A percentile compares a stretch with the other conserved stretches of the same genome.
phyloP scores from a whole-genome alignment of 345 rosid species.

The Streptanthus diversifolius region DNA sequence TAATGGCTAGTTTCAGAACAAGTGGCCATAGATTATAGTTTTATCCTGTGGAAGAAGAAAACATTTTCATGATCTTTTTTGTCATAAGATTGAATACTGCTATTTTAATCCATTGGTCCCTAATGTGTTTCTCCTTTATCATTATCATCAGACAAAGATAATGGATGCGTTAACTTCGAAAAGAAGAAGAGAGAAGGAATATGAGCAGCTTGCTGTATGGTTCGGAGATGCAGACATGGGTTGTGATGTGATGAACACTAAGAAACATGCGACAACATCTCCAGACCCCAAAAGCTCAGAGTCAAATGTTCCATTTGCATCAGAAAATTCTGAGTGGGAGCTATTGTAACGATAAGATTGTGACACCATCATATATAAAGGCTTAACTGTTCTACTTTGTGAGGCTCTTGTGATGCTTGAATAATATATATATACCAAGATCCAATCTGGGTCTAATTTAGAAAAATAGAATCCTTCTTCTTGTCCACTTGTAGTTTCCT shows the following conservation, averaged over 20 bases:
- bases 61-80: background rate
- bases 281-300: constrained; percentile 17
- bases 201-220: constrained; percentile 73
- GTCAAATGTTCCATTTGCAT: constrained; percentile 24
- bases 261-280: constrained; percentile 12
- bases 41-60: background rate
- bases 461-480: background rate
- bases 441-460: background rate
- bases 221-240: constrained; percentile 58
- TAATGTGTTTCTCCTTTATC: constrained; percentile 6
- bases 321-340: constrained; percentile 68
- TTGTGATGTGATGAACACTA: constrained; percentile 22
- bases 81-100: background rate
- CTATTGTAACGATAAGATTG: constrained; percentile 39
- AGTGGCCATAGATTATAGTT: background rate
- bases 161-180: constrained; percentile 59
- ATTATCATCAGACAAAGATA: constrained; percentile 50
- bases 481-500: background rate
- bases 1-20: background rate
- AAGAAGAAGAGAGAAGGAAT: constrained; percentile 64
- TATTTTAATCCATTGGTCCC: background rate
- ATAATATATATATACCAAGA: background rate
- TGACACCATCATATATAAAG: background rate
- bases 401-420: background rate
- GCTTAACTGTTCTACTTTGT: background rate